Conservation (phyloP, 495 filamentous ascomycete genomes). For the Clavariopsis aquatica region DNA sequence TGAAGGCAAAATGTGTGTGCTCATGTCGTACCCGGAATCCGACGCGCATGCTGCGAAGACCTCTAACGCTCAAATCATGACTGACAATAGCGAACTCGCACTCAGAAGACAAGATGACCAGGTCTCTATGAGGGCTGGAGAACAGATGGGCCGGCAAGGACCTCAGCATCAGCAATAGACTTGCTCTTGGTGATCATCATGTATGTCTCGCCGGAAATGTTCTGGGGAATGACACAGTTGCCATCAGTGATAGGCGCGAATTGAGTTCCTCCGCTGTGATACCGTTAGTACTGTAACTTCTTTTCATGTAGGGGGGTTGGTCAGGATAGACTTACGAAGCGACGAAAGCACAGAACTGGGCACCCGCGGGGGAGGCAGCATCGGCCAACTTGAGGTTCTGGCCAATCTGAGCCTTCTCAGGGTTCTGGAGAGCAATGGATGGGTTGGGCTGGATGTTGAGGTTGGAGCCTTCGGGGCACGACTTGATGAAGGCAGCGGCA, state of each 20-base stretch:
- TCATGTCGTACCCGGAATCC: conserved; percentile 2
- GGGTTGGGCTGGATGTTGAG: conserved; percentile 61
- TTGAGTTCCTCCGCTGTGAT: conserved; percentile 23
- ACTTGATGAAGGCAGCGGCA: conserved; percentile 62
- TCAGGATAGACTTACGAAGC: conserved; percentile 36
- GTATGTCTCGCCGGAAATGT: conserved; percentile 34
- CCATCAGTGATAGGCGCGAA: conserved; percentile 28
- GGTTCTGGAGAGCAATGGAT: conserved; percentile 53
- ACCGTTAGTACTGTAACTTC: conserved; percentile 15
- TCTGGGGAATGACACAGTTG: conserved; percentile 35
- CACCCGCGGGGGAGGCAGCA: conserved; percentile 49
- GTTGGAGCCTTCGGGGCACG: conserved; percentile 59
- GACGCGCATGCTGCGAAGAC: conserved; percentile 11
- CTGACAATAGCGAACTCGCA: conserved; percentile 13
- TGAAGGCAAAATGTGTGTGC: conserved; percentile 22
- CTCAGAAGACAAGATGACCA: conserved; percentile 7
- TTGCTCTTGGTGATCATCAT: conserved; percentile 39
- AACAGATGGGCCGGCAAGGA: conserved; percentile 36
- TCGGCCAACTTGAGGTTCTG: conserved; percentile 48
- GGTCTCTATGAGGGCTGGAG: conserved; percentile 31
- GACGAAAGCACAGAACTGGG: conserved; percentile 60
- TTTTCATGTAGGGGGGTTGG: neutral
- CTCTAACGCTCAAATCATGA: conserved; percentile 25
- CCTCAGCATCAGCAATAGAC: conserved; percentile 32
- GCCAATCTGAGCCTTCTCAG: conserved; percentile 49